Base-by-base conservation (phyloP, 2,329 filamentous ascomycete species). In the Colletotrichum sp. region DNA sequence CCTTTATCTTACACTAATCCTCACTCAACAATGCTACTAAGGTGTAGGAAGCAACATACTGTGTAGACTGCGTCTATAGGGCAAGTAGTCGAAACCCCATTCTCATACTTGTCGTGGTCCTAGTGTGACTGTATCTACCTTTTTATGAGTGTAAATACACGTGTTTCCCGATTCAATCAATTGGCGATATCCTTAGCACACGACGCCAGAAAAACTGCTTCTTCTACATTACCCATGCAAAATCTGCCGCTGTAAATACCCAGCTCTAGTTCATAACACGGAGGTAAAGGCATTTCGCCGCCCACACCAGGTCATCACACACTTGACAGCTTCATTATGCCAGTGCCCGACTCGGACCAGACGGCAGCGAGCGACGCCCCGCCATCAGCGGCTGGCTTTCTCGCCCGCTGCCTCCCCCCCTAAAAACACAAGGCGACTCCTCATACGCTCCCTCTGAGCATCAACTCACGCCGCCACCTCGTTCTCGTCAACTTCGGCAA, bases 401-500 rank as follows among this genome's bases (percentile, higher is more conserved):
- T 43, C 18, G 36, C 18, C 52, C 32, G 38, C 28, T 18, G 36
- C 36, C 36, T 18, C 18, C 24, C 43, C 43, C 43, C 64, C 24
- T 5, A 58, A 58, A 75, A 48, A 63, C 48, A 74, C 24, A 48
- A 26, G 21, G 18, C 14, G 16, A 28, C 36, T 26, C 24, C 56
- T 28, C n/a, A 55, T 32, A 26, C 5, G n/a, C 58, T 32, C 30
- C 26, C n/a, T 61, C 26, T 5, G 13, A 28, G 28, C 12, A 26
- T 52, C n/a, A 7, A 13, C 24, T 61, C 72, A 75, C 43, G 66
- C 72, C n/a, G 63, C 69, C 14, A 69, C 71, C 34, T 83, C 83
- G 52, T 81, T 84, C 80, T 91, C 90, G 71, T 90, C 89, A 65
- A 87, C 88, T 74, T 89, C 89, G 7, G 85, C 83, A 16, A 91